phyloP scores from a whole-genome alignment of 495 filamentous ascomycete species.

The Cercophora scortea region DNA sequence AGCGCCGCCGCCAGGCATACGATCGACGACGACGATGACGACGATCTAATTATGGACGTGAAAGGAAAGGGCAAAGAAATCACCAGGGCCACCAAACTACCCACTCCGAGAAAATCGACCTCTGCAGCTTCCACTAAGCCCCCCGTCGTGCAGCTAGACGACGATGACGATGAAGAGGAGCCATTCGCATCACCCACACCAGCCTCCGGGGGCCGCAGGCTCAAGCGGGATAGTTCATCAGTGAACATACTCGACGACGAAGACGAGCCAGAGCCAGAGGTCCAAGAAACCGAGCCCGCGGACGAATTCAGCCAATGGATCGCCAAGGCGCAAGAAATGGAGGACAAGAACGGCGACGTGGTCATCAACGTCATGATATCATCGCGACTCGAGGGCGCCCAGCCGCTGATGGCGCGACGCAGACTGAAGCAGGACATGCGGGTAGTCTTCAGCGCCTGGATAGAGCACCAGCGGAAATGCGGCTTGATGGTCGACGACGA shows the following conservation, averaged over 20 bases:
- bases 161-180: neutral
- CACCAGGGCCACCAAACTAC: neutral
- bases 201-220: neutral
- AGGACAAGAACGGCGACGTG: neutral
- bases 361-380: constrained; percentile 9
- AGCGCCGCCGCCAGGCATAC: neutral
- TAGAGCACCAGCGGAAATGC: neutral
- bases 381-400: constrained; percentile 7
- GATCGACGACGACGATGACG: constrained; percentile 8
- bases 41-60: constrained; percentile 19
- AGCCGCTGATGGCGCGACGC: constrained; percentile 4
- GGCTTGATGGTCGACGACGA: constrained; percentile 1
- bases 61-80: constrained; percentile 26
- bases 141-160: neutral
- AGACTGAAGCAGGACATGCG: constrained; percentile 12
- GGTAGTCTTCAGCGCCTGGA: constrained; percentile 12
- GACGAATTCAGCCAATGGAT: constrained; percentile 60
- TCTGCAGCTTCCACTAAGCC: neutral
- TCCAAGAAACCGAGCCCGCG: constrained; percentile 40
- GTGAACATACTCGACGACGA: neutral
- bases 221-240: neutral
- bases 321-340: constrained; percentile 9
- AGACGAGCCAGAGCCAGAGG: neutral
- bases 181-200: neutral
- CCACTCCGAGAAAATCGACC: neutral